Conservation (phyloP, 352 stramenopile genomes). For the Pythium insidiosum region DNA sequence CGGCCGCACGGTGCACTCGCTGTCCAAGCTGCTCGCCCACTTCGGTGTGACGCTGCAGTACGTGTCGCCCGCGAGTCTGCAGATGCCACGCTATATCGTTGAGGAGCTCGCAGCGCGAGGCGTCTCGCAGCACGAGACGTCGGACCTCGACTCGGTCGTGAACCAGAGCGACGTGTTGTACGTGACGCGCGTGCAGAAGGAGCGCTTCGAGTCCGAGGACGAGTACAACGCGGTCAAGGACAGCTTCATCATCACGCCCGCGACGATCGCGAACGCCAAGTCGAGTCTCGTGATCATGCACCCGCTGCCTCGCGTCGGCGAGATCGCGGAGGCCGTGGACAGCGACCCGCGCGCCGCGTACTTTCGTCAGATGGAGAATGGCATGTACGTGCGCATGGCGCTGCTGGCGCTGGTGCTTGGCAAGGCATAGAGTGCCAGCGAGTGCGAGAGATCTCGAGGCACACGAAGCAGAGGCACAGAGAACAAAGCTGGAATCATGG, state of each 20-base stretch:
- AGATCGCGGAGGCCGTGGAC: slow-evolving; percentile 97
- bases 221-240: slow-evolving; percentile 95
- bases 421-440: slow-evolving; percentile 65
- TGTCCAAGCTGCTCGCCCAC: slow-evolving; percentile 92
- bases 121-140: slow-evolving; percentile 83
- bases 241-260: slow-evolving; percentile 71
- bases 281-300: slow-evolving; percentile 96
- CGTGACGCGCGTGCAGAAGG: slow-evolving; percentile 97
- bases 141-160: slow-evolving; percentile 84
- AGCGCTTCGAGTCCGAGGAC: slow-evolving; percentile 92
- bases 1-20: slow-evolving; percentile 97
- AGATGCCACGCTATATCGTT: slow-evolving; percentile 80
- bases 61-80: slow-evolving; percentile 83
- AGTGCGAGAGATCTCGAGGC: too few species aligned
- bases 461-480: too few species aligned
- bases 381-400: slow-evolving; percentile 99
- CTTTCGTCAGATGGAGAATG: slow-evolving; percentile 97
- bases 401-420: slow-evolving; percentile 92
- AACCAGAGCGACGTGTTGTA: slow-evolving; percentile 96
- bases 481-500: too few species aligned
- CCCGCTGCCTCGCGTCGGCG: slow-evolving; percentile 95
- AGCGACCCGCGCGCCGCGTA: slow-evolving; percentile 93
- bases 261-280: slow-evolving; percentile 81
- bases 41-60: slow-evolving; percentile 91
- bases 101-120: slow-evolving; percentile 58